These are phyloP conservation scores for Penium margaritaceum DNA, from an alignment of 139 green algal species.

Conservation along the genomic window DNA sequence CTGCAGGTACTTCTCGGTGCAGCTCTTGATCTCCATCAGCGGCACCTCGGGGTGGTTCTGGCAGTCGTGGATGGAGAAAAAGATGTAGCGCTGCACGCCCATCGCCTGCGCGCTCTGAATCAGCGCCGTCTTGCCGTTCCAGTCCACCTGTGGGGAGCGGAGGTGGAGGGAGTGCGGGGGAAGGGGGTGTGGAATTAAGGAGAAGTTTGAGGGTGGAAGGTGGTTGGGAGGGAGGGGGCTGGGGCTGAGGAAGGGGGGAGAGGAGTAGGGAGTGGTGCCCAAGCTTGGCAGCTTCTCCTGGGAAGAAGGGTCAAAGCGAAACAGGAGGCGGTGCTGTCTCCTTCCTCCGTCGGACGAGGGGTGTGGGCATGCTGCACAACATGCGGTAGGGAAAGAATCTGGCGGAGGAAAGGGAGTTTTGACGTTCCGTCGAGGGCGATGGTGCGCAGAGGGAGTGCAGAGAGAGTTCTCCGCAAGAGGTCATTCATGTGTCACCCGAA, in stretches of 20 bases:
- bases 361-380: no score
- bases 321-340: no score
- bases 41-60: constrained; percentile 77
- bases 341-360: no score
- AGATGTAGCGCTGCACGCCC: constrained; percentile 93
- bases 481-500: no score
- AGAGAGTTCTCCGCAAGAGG: no score
- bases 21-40: constrained; percentile 60
- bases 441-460: no score
- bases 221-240: background rate
- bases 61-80: constrained; percentile 94
- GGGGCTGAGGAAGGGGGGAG: background rate
- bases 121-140: constrained; percentile 93
- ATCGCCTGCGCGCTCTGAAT: constrained; percentile 95
- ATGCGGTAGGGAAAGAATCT: no score
- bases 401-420: no score
- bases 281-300: no score
- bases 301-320: no score
- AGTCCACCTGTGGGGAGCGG: constrained; percentile 66
- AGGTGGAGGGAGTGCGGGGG: background rate
- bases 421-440: no score
- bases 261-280: no score
- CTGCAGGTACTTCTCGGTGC: constrained; percentile 84
- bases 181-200: background rate
- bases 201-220: background rate